Conservation (phyloP, 139 green algal species). For the Mychonastes homosphaera region DNA sequence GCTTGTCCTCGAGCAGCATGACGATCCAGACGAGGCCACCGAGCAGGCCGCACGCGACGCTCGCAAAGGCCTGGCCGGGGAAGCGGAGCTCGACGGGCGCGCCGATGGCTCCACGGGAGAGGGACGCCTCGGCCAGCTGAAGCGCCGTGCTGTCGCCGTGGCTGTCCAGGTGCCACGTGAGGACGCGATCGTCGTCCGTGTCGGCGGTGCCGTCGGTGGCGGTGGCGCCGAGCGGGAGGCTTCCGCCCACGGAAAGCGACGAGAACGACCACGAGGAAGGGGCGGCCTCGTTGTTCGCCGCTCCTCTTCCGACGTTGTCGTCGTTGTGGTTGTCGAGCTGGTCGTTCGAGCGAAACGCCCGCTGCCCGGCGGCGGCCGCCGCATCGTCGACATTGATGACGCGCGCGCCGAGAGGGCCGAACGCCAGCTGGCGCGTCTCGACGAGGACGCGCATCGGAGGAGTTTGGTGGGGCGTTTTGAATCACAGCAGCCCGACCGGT, state of each 20-base stretch:
- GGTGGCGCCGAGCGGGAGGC: neutral
- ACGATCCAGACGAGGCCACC: neutral
- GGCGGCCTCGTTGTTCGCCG: no score
- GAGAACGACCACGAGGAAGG: neutral
- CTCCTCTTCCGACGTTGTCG: no score
- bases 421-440: no score
- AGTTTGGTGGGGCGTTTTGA: no score
- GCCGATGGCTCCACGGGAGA: constrained; percentile 7
- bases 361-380: no score
- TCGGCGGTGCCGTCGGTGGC: neutral
- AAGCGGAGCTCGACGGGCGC: neutral
- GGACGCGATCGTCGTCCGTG: neutral
- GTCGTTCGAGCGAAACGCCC: no score
- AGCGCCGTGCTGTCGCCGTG: constrained; percentile 12
- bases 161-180: constrained; percentile 14
- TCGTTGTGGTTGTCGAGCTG: no score
- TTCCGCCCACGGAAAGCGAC: neutral
- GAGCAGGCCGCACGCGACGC: neutral
- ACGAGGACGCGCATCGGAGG: no score
- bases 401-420: no score
- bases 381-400: no score
- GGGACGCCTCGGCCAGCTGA: constrained; percentile 10
- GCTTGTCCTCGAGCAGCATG: constrained; percentile 10
- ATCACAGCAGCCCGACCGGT: no score
- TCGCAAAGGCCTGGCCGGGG: constrained; percentile 10